Evolutionary conservation across 2,329 filamentous ascomycete genomes (phyloP), one percentile per base, ranked within the genome.

Genomic region (Helotiales sp.): DNA sequence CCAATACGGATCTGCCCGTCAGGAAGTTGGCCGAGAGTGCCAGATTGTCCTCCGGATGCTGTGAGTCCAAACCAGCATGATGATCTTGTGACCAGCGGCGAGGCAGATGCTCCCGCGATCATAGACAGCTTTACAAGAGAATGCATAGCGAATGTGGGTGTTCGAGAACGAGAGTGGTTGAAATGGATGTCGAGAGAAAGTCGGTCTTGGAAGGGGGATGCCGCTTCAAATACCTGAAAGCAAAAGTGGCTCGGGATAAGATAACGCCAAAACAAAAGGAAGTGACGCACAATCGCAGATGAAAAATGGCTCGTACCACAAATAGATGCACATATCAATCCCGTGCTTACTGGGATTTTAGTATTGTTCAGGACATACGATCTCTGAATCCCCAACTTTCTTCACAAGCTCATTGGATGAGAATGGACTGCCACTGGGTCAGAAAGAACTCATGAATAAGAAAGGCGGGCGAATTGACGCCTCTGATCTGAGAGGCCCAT

Each of bases 1-100:
- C 85, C 84, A 52, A 89, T 82, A 58, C 87, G 83, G 73, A 83
- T 85, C 78, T 91, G 89, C 8, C 89, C 89, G 75, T 89, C 86
- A 61, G 69, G 73, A 43, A 91, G 81, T 75, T 91, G 85, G 11
- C 86, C 88, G 49, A 91, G 79, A 3, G 80, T 75, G n/a, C 87
- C 86, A 32, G 81, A 80, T 20, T 79, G 77, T 65, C 78, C 80
- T 20, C 85, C 85, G 43, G 80, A 80, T 40, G 85, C 83, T 4
- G 79, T 81, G 40, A 89, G 74, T 66, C 82, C 79, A 77, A 89
- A 88, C 69, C 82, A 83, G 73, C 86, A 86, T 55, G 75, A 78
- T 45, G 76, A 76, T 58, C 73, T 71, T 55, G 80, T 76, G 65
- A 80, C 75, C 28, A 81, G 75, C 30, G 54, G 54, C n/a, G 54